phyloP scores from a whole-genome alignment of 2,329 filamentous ascomycete species.

The Diaporthe sp. region DNA sequence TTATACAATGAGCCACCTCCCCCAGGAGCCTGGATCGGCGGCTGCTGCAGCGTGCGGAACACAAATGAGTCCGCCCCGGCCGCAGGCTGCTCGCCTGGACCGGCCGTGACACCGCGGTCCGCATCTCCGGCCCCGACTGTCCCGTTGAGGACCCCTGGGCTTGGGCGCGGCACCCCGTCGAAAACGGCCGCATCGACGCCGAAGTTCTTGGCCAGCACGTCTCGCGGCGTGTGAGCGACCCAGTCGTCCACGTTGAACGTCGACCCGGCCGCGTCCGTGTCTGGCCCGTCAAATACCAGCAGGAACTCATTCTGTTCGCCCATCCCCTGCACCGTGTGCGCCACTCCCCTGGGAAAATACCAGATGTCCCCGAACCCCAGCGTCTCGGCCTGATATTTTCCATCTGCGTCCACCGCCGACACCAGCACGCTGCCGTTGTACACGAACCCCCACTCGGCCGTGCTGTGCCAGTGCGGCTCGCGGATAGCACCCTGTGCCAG shows the following conservation, averaged over 20 bases:
- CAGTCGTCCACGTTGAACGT: constrained; percentile 81
- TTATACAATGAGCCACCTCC: constrained; percentile 72
- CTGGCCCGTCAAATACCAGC: constrained; percentile 54
- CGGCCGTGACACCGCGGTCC: constrained; percentile 46
- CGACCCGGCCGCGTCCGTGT: constrained; percentile 56
- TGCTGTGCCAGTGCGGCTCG: constrained; percentile 76
- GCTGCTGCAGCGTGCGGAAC: constrained; percentile 69
- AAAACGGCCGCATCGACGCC: constrained; percentile 72
- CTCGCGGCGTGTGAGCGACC: constrained; percentile 74
- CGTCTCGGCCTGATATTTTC: constrained; percentile 65
- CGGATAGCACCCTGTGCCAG: constrained; percentile 74
- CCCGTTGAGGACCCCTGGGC: constrained; percentile 73
- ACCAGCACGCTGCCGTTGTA: constrained; percentile 69
- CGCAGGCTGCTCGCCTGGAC: constrained; percentile 60
- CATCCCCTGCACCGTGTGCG: constrained; percentile 74
- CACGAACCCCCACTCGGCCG: constrained; percentile 77
- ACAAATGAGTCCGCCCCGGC: constrained; percentile 71
- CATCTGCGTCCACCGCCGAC: constrained; percentile 73
- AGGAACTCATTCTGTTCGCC: constrained; percentile 77
- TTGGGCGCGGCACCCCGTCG: constrained; percentile 65
- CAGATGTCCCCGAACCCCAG: constrained; percentile 74
- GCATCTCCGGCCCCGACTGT: constrained; percentile 63
- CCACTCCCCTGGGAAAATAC: constrained; percentile 76
- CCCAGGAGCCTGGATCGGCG: constrained; percentile 69
- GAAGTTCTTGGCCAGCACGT: constrained; percentile 77